Percentiles rank a stretch among this genome's conserved stretches.
Conservation (phyloP, 202 grass and related monocot species). For the Cymbopogon flexuosus region DNA sequence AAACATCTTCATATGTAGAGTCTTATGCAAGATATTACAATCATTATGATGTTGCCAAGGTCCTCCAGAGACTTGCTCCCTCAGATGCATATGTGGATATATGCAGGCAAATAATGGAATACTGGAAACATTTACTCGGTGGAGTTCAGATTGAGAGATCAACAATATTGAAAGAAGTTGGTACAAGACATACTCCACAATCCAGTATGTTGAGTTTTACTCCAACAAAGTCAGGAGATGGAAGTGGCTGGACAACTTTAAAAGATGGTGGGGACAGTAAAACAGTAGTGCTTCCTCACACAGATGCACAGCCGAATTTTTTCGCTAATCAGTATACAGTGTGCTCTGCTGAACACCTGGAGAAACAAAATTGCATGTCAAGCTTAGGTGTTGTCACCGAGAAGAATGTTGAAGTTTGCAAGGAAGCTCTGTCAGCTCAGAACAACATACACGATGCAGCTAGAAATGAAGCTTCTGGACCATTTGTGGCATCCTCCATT, state of each 20-base stretch:
- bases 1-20: constrained; percentile 40
- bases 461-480: constrained; percentile 25
- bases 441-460: constrained; percentile 25
- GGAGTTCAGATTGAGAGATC: constrained; percentile 38
- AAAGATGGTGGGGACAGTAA: constrained; percentile 40
- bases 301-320: constrained; percentile 16
- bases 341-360: constrained; percentile 16
- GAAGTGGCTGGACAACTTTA: neutral
- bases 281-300: constrained; percentile 26
- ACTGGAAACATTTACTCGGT: constrained; percentile 58
- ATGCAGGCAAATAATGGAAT: constrained; percentile 55
- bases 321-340: constrained; percentile 23
- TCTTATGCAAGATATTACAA: constrained; percentile 83
- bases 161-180: constrained; percentile 31
- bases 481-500: constrained; percentile 31
- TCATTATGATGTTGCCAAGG: constrained; percentile 57
- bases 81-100: constrained; percentile 64
- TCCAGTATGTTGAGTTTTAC: constrained; percentile 25
- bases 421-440: constrained; percentile 20
- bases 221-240: constrained; percentile 34
- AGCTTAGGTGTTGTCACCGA: constrained; percentile 13
- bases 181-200: constrained; percentile 27
- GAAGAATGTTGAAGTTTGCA: constrained; percentile 33
- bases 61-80: constrained; percentile 46
- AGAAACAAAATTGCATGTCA: constrained; percentile 26